These are phyloP conservation scores for Ustilago curta DNA, from an alignment of 1,284 basidiomycete genomes.

Conservation along the genomic window DNA sequence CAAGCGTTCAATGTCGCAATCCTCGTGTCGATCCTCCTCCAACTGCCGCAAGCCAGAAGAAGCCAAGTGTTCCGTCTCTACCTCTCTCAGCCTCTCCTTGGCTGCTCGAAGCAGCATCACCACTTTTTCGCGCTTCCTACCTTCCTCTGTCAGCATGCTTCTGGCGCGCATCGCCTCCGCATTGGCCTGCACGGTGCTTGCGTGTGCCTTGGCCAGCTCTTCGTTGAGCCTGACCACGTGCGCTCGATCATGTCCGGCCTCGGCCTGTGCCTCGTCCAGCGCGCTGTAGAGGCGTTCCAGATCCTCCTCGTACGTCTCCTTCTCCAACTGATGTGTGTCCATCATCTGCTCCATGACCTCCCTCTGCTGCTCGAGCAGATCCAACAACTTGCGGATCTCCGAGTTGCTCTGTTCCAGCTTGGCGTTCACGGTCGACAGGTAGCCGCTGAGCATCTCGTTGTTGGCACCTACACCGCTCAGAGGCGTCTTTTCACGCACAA, in stretches of 20 bases:
- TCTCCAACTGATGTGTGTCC: constrained; percentile 57
- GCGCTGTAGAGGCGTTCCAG: constrained; percentile 46
- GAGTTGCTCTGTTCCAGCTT: constrained; percentile 46
- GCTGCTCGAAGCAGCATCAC: constrained; percentile 31
- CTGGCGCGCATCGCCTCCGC: constrained; percentile 42
- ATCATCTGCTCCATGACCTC: constrained; percentile 65
- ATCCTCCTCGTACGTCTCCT: constrained; percentile 52
- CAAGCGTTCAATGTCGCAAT: neutral
- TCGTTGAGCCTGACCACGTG: constrained; percentile 32
- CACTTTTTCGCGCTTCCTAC: constrained; percentile 45
- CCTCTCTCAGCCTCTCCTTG: constrained; percentile 35
- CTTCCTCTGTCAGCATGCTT: constrained; percentile 35
- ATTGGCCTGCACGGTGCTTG: constrained; percentile 33
- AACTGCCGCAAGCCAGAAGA: constrained; percentile 1
- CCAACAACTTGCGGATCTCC: constrained; percentile 61
- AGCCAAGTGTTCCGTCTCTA: constrained; percentile 22
- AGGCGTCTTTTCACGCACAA: constrained; percentile 59
- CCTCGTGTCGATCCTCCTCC: neutral
- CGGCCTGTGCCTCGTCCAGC: constrained; percentile 29
- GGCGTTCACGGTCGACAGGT: constrained; percentile 50
- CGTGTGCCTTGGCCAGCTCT: constrained; percentile 49
- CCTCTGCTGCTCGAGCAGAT: constrained; percentile 61
- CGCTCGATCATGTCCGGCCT: constrained; percentile 27
- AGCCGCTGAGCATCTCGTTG: constrained; percentile 45
- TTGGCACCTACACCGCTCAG: constrained; percentile 45